Evolutionary conservation across 257 asterid genomes (phyloP).

Genomic region (Solanum commersonii): DNA sequence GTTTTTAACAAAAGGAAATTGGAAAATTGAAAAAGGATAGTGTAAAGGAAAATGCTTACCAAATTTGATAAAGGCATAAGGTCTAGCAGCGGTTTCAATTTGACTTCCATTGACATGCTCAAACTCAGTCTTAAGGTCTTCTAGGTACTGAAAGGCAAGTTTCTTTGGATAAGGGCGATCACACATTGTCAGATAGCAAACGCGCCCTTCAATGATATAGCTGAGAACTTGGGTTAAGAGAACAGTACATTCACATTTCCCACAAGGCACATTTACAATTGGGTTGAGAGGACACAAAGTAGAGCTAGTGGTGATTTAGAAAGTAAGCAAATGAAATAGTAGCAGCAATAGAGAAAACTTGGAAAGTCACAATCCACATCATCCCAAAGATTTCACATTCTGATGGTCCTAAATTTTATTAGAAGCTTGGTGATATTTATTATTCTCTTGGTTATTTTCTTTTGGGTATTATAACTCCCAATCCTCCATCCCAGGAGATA

Average conservation of each 20-base stretch:
- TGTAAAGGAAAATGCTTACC: slow-evolving; percentile 33
- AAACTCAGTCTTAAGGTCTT: slow-evolving; percentile 90
- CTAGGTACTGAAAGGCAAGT: slow-evolving; percentile 87
- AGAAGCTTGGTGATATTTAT: not conserved
- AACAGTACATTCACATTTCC: not conserved
- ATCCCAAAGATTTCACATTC: not conserved
- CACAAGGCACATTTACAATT: not conserved
- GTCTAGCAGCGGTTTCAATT: slow-evolving; percentile 97
- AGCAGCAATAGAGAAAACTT: not conserved
- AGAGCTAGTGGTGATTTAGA: not conserved
- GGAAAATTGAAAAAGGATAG: not conserved
- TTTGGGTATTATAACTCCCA: not conserved
- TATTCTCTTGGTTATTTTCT: not conserved
- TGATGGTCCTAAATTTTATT: not conserved
- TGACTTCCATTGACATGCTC: slow-evolving; percentile 76
- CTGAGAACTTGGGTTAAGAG: slow-evolving; percentile 55
- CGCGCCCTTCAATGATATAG: slow-evolving; percentile 80
- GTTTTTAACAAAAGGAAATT: not conserved
- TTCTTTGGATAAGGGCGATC: slow-evolving; percentile 95
- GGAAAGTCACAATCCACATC: not conserved
- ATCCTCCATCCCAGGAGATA: not conserved
- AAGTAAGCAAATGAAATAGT: not conserved
- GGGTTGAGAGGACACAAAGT: not conserved
- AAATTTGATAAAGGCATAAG: slow-evolving; percentile 92
- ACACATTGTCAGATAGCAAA: slow-evolving; percentile 93